Evolutionary conservation across 768 basidiomycete genomes (phyloP).

Genomic region (Hygrophorus pudorinus): DNA sequence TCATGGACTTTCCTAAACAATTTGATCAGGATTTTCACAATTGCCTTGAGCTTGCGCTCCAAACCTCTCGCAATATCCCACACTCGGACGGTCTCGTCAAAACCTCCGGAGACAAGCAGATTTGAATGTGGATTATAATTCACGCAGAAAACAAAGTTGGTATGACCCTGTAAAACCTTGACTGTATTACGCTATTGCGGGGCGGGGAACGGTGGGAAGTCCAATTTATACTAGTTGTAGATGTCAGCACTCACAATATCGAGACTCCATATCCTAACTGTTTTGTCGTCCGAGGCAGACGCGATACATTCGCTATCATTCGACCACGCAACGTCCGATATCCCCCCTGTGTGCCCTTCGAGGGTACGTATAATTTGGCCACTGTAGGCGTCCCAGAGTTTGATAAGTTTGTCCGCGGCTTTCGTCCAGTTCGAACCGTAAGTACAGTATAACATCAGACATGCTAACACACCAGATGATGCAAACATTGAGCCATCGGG

Average conservation of each 20-base stretch:
- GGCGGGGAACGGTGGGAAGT: too few relatives aligned
- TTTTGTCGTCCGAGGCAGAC: constrained; percentile 90
- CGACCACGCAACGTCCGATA: constrained; percentile 90
- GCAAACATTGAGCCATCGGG: constrained; percentile 75
- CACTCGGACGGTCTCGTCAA: constrained; percentile 92
- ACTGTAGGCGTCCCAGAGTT: constrained; percentile 68
- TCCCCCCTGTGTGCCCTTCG: constrained; percentile 67
- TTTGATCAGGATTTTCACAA: not conserved
- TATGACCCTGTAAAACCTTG: constrained; percentile 74
- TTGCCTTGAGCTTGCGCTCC: not conserved
- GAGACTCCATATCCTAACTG: constrained; percentile 77
- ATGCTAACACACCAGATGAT: constrained; percentile 59
- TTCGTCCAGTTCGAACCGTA: constrained; percentile 26
- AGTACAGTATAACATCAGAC: not conserved
- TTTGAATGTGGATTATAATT: constrained; percentile 89
- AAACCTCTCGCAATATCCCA: constrained; percentile 91
- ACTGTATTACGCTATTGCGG: constrained; percentile 40
- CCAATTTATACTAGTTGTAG: constrained; percentile 2
- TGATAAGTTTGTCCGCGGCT: constrained; percentile 80
- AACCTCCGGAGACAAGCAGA: constrained; percentile 86
- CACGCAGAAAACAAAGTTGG: constrained; percentile 90
- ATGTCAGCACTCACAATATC: constrained; percentile 36
- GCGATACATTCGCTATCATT: constrained; percentile 74
- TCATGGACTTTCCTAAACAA: constrained; percentile 63
- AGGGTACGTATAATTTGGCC: constrained; percentile 68